Percentiles rank a stretch among this genome's conserved stretches.
These are phyloP conservation scores for Lepidium campestre DNA, from an alignment of 441 rosid species.

Conservation along the genomic window DNA sequence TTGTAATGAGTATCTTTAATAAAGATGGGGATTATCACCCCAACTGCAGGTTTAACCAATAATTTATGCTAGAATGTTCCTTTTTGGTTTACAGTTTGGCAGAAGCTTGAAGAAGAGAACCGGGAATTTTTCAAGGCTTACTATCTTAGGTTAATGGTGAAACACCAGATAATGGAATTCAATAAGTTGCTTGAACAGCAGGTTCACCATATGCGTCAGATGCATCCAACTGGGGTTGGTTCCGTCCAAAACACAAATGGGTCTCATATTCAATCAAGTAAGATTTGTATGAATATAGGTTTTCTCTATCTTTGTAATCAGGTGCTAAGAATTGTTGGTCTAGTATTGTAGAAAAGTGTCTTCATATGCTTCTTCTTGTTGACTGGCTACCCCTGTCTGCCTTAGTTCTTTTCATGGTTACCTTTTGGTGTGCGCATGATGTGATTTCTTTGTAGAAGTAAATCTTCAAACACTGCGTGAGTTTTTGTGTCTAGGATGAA, in stretches of 20 bases:
- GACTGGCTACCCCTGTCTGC: not conserved
- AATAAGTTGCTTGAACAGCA: constrained; percentile 94
- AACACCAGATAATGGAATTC: constrained; percentile 91
- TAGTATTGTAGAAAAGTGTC: not conserved
- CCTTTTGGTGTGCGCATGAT: not conserved
- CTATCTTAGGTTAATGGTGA: constrained; percentile 80
- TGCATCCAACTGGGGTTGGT: constrained; percentile 52
- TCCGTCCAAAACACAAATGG: constrained; percentile 69
- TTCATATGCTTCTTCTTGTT: not conserved
- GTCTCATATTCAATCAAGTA: constrained; percentile 65
- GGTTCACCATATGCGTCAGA: constrained; percentile 71
- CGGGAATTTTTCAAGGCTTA: constrained; percentile 90
- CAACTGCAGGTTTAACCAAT: not conserved
- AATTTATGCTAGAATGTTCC: not conserved
- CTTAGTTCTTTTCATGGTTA: not conserved
- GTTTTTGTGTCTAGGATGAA: not conserved
- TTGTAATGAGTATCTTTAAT: not conserved
- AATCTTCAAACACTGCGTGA: not conserved
- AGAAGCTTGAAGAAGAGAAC: constrained; percentile 99
- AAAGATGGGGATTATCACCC: not conserved
- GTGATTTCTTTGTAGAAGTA: not conserved
- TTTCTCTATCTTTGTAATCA: not conserved
- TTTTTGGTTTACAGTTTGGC: constrained; percentile 70
- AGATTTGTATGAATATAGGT: constrained; percentile 12
- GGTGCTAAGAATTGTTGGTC: not conserved